Evolutionary conservation across 1,284 basidiomycete genomes (phyloP).

Genomic region (Trichosporon ovoides): DNA sequence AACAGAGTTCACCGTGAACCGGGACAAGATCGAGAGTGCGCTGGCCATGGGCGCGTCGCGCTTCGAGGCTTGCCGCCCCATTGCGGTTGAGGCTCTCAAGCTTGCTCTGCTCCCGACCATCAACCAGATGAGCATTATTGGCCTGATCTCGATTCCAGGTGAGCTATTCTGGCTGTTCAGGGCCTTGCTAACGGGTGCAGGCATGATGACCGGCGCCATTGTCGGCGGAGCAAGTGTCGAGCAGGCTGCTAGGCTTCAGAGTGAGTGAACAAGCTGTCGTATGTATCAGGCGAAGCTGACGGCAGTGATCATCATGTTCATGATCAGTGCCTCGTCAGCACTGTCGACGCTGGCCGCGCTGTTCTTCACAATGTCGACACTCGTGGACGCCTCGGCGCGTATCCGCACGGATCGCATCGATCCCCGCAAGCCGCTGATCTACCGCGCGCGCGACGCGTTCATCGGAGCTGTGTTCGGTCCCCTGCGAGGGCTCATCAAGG

Average conservation of each 20-base stretch:
- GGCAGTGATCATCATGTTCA: conserved; percentile 77
- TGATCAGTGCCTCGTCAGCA: conserved; percentile 71
- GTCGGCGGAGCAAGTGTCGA: conserved; percentile 75
- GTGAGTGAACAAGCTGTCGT: conserved; percentile 28
- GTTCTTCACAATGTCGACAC: conserved; percentile 57
- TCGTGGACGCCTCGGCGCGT: conserved; percentile 64
- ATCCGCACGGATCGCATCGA: conserved; percentile 66
- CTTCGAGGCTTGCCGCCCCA: conserved; percentile 70
- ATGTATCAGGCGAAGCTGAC: neutral
- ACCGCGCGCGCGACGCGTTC: conserved; percentile 41
- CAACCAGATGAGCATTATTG: conserved; percentile 79
- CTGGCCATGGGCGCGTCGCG: conserved; percentile 74
- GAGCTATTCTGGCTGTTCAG: neutral
- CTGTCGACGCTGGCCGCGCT: conserved; percentile 63
- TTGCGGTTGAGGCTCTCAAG: conserved; percentile 68
- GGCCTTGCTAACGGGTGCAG: conserved; percentile 32
- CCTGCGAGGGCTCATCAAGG: neutral
- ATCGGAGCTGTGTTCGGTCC: conserved; percentile 9
- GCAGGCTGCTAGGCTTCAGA: conserved; percentile 75
- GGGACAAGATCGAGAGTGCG: conserved; percentile 74
- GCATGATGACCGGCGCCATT: conserved; percentile 86
- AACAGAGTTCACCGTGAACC: conserved; percentile 57
- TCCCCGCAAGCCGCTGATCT: conserved; percentile 53
- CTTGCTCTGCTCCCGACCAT: conserved; percentile 72
- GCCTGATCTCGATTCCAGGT: conserved; percentile 59